Evolutionary conservation across 768 basidiomycete species (phyloP).

Genomic region (Termitomyces sp.): DNA sequence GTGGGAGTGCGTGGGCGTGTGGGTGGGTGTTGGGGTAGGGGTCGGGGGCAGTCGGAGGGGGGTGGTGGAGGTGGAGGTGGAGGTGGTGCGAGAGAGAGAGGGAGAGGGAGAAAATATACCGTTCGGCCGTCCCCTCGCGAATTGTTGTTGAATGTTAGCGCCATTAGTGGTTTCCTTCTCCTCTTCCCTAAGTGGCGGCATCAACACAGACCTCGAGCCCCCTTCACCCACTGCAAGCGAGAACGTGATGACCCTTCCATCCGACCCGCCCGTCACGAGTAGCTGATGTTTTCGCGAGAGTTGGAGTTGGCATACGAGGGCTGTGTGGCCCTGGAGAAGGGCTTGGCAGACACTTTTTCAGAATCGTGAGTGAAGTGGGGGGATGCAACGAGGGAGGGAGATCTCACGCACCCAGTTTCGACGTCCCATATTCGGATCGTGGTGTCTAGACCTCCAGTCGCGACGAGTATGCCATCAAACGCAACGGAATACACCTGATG

Average conservation of each 20-base stretch:
- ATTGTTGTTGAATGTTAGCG: too few species aligned
- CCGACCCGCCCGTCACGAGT: slow-evolving; percentile 83
- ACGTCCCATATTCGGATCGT: slow-evolving; percentile 91
- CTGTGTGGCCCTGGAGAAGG: slow-evolving; percentile 86
- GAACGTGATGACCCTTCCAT: slow-evolving; percentile 57
- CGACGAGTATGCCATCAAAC: slow-evolving; percentile 80
- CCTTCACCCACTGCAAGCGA: neutral
- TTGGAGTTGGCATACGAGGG: slow-evolving; percentile 89
- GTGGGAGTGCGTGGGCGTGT: too few species aligned
- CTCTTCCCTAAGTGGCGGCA: too few species aligned
- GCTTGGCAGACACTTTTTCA: slow-evolving; percentile 68
- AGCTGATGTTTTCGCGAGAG: slow-evolving; percentile 50
- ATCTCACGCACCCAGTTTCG: slow-evolving; percentile 65
- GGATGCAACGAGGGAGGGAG: neutral
- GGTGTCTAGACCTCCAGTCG: slow-evolving; percentile 90
- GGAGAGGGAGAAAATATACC: too few species aligned
- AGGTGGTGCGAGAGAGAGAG: too few species aligned
- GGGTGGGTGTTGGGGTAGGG: too few species aligned
- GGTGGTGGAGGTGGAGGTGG: neutral
- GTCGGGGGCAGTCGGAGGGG: neutral
- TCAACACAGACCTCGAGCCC: too few species aligned
- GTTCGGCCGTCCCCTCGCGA: too few species aligned
- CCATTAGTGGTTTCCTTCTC: too few species aligned
- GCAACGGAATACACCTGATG: slow-evolving; percentile 91
- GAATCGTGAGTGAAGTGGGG: neutral